Conservation (phyloP, 1,139 yeast species). For the Geotrichum klebahnii region DNA sequence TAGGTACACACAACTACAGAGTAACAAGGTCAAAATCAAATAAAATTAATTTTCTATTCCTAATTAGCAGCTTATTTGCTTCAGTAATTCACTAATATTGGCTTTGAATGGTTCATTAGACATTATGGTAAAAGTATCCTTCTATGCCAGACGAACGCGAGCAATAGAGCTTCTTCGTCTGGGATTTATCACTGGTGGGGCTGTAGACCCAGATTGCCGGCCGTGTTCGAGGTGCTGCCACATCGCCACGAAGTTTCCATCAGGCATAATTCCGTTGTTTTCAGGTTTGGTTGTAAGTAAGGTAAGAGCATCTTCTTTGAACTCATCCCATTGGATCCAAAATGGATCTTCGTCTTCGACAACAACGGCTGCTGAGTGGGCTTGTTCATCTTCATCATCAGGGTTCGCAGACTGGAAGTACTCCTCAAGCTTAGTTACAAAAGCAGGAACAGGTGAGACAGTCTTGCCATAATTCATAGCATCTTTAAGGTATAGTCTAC, state of each 20-base stretch:
- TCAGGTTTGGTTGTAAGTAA: conserved; percentile 7
- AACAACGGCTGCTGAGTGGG: neutral
- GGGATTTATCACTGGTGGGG: conserved; percentile 12
- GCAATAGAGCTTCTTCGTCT: conserved; percentile 13
- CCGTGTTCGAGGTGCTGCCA: conserved; percentile 17
- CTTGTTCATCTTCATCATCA: neutral
- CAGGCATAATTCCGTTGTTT: conserved; percentile 6
- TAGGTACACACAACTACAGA: no score
- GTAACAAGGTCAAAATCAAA: no score
- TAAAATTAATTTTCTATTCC: no score
- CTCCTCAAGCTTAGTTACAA: conserved; percentile 10
- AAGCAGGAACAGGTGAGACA: conserved; percentile 9
- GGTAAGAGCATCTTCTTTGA: conserved; percentile 16
- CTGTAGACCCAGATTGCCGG: conserved; percentile 14
- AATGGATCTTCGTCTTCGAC: neutral
- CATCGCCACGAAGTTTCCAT: conserved; percentile 17
- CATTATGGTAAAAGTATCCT: no score
- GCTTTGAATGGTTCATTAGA: no score
- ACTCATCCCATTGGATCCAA: conserved; percentile 18
- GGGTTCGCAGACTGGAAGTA: neutral
- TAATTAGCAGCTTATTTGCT: no score
- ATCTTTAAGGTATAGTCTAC: conserved; percentile 11
- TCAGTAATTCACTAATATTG: no score
- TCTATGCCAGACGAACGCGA: conserved; percentile 13
- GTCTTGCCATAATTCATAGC: conserved; percentile 11